Base-by-base conservation (phyloP, 208 protist genomes). In the Wallacemonas collosoma region DNA sequence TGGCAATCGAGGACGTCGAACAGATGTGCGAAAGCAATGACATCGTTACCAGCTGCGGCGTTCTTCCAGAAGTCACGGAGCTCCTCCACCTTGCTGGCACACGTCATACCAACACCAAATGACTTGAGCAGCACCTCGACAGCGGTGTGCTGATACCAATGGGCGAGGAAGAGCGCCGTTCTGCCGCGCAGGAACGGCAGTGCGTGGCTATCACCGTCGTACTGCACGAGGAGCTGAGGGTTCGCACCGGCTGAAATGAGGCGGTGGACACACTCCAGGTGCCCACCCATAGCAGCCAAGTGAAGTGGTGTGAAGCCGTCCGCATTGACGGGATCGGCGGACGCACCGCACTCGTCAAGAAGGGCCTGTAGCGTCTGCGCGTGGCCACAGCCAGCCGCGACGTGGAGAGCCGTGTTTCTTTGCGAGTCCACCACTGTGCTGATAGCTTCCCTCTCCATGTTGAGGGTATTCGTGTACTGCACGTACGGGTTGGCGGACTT, bases 111-210 rank as follows among this genome's bases (percentile, higher is more conserved):
- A n/a, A n/a, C 71, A 39, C 14, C 41, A 6, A 68, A 70, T 3
- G 56, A 53, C 12, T 14, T 5, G 38, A 75, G 72, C 53, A 77
- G 15, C 35, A 1, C 17, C n/a, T 53, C 72, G 14, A 77, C 55
- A 12, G 50, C 68, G 3, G 39, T 9, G 48, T 91, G 82, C 38
- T 75, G 58, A 17, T 79, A 53, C 61, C 56, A 76, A 73, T 91
- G 86, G 14, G 86, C 80, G 14, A 91, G 78, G 58, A 88, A 91
- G 3, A 88, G 57, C 1, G 86, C 41, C 1, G 73, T 80, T 39
- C 77, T 72, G 5, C 81, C 70, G 35, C 41, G 7, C 4, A 82
- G 64, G 51, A 72, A 70, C 1, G 61, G 11, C 3, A 36, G 6
- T 38, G 56, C 5, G 17, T 5, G 38, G 14, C 8, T 15, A 6